Conservation (phyloP, 306 rosid genomes). For the Arachis stenosperma region DNA sequence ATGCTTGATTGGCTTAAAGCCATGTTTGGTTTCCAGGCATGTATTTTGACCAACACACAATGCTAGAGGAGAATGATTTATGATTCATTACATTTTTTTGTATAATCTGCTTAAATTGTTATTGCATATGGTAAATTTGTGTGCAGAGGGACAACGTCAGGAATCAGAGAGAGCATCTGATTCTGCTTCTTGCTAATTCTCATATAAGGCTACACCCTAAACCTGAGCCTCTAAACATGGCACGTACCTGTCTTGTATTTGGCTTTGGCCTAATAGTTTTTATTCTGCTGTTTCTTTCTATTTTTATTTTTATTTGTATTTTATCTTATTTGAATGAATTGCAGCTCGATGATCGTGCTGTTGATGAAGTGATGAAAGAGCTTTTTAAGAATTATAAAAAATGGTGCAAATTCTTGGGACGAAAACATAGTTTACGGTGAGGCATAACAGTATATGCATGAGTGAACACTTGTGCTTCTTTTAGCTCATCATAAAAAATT, state of each 20-base stretch:
- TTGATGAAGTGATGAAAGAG: slow-evolving; percentile 69
- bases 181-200: slow-evolving; percentile 81
- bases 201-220: slow-evolving; percentile 90
- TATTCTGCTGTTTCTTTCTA: slow-evolving; percentile 19
- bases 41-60: slow-evolving; percentile 31
- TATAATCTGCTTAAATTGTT: slow-evolving; percentile 30
- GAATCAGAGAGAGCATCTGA: slow-evolving; percentile 95
- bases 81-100: slow-evolving; percentile 21
- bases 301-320: background rate
- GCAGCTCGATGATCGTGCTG: slow-evolving; percentile 98
- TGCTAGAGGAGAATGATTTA: slow-evolving; percentile 16
- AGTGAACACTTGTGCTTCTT: slow-evolving; percentile 20
- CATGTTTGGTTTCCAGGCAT: slow-evolving; percentile 96
- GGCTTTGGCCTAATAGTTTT: slow-evolving; percentile 25
- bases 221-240: slow-evolving; percentile 95
- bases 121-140: slow-evolving; percentile 46
- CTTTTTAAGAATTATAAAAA: slow-evolving; percentile 85
- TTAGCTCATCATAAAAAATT: background rate
- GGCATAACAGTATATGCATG: slow-evolving; percentile 33
- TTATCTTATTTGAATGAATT: slow-evolving; percentile 11
- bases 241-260: slow-evolving; percentile 40
- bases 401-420: slow-evolving; percentile 95
- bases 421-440: slow-evolving; percentile 88
- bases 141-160: slow-evolving; percentile 86
- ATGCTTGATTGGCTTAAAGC: slow-evolving; percentile 98